Base-by-base conservation (phyloP, 345 rosid genomes). In the Erodium maritimum region DNA sequence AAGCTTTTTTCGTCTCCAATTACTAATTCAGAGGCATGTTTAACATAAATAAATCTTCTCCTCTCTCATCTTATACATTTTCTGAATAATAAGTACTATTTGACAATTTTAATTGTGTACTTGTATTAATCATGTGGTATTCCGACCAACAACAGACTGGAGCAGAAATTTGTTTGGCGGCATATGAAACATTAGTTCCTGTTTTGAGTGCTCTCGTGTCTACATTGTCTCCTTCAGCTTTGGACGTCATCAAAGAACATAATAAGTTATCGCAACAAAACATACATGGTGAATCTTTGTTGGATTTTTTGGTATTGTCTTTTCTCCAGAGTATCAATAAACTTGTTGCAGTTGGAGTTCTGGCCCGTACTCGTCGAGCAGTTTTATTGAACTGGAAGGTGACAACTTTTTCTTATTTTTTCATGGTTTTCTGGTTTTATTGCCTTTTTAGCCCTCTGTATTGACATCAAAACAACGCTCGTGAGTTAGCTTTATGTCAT, bases 381-480 rank as follows among this genome's bases (percentile, higher is more conserved):
- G 76, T 84, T 71, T 75, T 91, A 59, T 83, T 88, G 62, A 91
- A 85, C 59, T 82, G 82, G 84, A 91, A 91, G 97, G 97, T 91
- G 67, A 78, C 61, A 57, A 61, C 37, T 22, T 52, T 52, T 59
- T 19, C 20, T 25, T 60, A 51, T 23, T 60, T 23, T 17, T 21
- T 4, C 59, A 19, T 5, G 58, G 21, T 50, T 51, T 19, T 5
- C 50, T 55, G 21, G 17, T 37, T 19, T 5, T 29, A 5, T 29
- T 29, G 37, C 9, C 5, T 29, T 6, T 29, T 11, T 29, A 0
- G 0, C 9, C 5, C 37, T 5, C 37, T 5, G 37, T 29, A 0
- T 5, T 29, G 37, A 29, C 9, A 29, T 29, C 8, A 29, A 29
- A 29, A 29, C 9, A 29, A 29, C 37, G 37, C 8, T 29, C 5